phyloP scores from a whole-genome alignment of 371 early-diverging fungal species.

The Mucor circinelloides region DNA sequence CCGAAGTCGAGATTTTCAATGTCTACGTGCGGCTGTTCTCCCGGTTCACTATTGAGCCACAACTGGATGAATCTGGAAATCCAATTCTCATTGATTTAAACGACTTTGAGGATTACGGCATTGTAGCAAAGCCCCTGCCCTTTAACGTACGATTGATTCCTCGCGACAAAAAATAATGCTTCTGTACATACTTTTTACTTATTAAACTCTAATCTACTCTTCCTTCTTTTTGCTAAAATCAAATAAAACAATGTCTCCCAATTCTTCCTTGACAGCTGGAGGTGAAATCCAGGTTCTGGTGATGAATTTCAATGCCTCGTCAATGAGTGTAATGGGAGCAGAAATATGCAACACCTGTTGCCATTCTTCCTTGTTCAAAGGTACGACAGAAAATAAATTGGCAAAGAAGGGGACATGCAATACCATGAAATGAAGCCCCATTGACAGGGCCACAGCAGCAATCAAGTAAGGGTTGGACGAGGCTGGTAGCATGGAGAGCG shows the following conservation, averaged over 20 bases:
- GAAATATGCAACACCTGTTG: conserved; percentile 88
- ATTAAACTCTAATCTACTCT: background rate
- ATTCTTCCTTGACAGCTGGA: conserved; percentile 17
- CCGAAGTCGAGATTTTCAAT: conserved; percentile 14
- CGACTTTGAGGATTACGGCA: background rate
- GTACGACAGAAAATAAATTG: conserved; percentile 85
- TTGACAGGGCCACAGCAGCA: conserved; percentile 80
- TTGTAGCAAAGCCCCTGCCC: background rate
- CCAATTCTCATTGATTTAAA: background rate
- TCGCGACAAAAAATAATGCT: background rate
- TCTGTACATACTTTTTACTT: background rate
- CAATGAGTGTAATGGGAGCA: conserved; percentile 86
- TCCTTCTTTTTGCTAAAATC: background rate
- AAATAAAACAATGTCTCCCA: background rate
- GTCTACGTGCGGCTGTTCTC: conserved; percentile 9
- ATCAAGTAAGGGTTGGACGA: conserved; percentile 90
- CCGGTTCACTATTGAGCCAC: conserved; percentile 6
- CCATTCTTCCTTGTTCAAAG: conserved; percentile 89
- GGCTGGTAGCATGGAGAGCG: conserved; percentile 83
- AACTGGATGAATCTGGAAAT: background rate
- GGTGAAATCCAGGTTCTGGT: conserved; percentile 68
- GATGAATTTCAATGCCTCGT: conserved; percentile 88
- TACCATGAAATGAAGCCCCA: conserved; percentile 93
- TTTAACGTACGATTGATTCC: background rate
- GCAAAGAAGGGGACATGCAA: conserved; percentile 89